phyloP scores from a whole-genome alignment of 176 grass and related monocot species.

The Microstegium vimineum region DNA sequence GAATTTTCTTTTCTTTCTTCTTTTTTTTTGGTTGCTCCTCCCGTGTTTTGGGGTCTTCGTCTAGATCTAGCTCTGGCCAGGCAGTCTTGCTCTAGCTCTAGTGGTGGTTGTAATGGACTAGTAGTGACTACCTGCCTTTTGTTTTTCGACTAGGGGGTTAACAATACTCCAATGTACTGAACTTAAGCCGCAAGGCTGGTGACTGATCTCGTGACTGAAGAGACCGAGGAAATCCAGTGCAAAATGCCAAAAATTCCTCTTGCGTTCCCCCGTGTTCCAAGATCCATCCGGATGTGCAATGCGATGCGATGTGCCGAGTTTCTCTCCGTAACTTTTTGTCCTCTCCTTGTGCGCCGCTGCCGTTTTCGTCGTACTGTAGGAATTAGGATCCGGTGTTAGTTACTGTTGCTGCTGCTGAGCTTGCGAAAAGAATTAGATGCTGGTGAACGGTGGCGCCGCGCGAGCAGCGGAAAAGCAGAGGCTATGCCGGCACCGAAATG shows the following conservation, averaged over 20 bases:
- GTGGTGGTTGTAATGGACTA: conserved; percentile 16
- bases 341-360: background rate
- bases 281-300: conserved; percentile 7
- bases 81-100: conserved; percentile 16
- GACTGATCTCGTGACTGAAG: conserved; percentile 20
- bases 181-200: conserved; percentile 22
- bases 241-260: background rate
- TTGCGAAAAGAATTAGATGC: background rate
- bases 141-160: conserved; percentile 17
- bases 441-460: background rate
- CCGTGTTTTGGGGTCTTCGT: background rate
- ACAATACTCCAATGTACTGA: conserved; percentile 27
- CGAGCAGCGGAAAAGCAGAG: conserved; percentile 5
- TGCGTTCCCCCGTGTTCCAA: background rate
- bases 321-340: background rate
- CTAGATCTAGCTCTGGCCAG: conserved; percentile 28
- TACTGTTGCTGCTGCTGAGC: background rate
- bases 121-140: background rate
- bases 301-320: background rate
- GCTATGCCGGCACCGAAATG: background rate
- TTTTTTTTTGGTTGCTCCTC: background rate
- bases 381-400: no score
- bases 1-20: background rate
- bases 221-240: background rate
- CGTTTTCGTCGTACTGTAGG: no score